Evolutionary conservation across 345 rosid species (phyloP).

Genomic region (Lumnitzera littorea): DNA sequence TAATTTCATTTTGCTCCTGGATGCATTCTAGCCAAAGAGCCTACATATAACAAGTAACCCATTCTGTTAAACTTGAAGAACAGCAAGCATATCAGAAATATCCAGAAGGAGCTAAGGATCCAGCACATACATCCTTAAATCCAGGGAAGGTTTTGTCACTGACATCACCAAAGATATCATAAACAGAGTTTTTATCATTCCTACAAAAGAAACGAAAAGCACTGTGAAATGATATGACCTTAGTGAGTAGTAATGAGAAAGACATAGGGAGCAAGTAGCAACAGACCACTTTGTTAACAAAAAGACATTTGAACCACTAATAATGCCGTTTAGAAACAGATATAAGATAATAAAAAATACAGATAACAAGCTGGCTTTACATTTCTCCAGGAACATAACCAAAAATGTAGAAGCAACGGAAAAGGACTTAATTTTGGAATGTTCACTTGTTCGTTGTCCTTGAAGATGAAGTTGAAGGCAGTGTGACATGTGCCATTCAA

Average conservation of each 20-base stretch:
- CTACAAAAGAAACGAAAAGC: constrained; percentile 29
- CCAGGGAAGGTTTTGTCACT: constrained; percentile 61
- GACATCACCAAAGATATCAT: constrained; percentile 57
- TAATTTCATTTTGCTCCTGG: constrained; percentile 64
- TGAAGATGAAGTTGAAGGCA: too few species aligned
- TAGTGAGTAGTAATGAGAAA: constrained; percentile 3
- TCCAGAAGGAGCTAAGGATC: constrained; percentile 11
- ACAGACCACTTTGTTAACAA: neutral
- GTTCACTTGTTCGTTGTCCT: too few species aligned
- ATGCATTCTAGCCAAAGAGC: constrained; percentile 76
- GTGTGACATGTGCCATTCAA: too few species aligned
- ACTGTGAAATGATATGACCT: constrained; percentile 6
- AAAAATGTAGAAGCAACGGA: too few species aligned
- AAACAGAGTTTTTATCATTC: constrained; percentile 60
- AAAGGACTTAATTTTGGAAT: too few species aligned
- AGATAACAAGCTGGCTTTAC: too few species aligned
- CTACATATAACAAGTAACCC: constrained; percentile 26
- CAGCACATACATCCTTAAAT: constrained; percentile 49
- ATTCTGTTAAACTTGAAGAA: neutral
- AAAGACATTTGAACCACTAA: too few species aligned
- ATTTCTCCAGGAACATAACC: too few species aligned
- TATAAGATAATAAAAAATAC: too few species aligned
- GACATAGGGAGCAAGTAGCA: neutral
- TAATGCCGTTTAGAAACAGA: too few species aligned
- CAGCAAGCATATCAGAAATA: neutral